Base-by-base conservation (phyloP, 805 yeast genomes). In the Wickerhamomyces sydowiorum region DNA sequence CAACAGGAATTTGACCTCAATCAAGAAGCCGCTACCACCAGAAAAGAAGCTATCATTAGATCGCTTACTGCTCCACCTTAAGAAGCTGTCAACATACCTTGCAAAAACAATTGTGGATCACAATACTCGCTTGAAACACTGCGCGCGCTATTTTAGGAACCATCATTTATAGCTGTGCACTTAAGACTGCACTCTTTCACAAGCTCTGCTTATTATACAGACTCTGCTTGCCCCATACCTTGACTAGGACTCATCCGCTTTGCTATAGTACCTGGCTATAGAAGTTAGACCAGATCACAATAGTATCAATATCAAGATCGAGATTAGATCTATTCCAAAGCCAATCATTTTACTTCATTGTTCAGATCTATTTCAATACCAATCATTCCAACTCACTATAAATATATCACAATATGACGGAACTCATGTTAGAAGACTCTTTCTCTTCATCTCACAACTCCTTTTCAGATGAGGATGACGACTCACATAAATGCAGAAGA, bases 401-500 rank as follows among this genome's bases (percentile, higher is more conserved):
- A 19, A 4, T 12, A 32, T 30, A 18, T 9, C 10, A 18, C 18
- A 32, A 32, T 14, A 32, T 32, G 35, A 19, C 35, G 19, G 21
- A 32, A 19, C 12, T 32, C 7, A 5, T 17, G 3, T 4, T 32
- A 14, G 35, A 17, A 3, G 35, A 20, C 15, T 44, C 49, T 2
- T 41, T 32, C 8, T 37, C 49, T 1, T 46, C 47, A 3, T 40
- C 45, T 1, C 44, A 42, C 2, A 39, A 39, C 36, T 36, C 44
- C 34, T 24, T 41, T n/a, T 19, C 36, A 14, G 56, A 50, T 21
- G 38, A 33, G 4, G 54, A 47, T 5, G 52, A 41, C 2, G 54
- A 53, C 4, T 41, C 54, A 1, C 67, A 67, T 18, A 46, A 46
- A 5, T 70, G 75, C 57, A 62, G 67, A 40, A 53, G 70, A 40